Percentiles rank a stretch among this genome's conserved stretches.
These are phyloP conservation scores for Phylloporus sp. DNA, from an alignment of 768 basidiomycete species.

Conservation along the genomic window DNA sequence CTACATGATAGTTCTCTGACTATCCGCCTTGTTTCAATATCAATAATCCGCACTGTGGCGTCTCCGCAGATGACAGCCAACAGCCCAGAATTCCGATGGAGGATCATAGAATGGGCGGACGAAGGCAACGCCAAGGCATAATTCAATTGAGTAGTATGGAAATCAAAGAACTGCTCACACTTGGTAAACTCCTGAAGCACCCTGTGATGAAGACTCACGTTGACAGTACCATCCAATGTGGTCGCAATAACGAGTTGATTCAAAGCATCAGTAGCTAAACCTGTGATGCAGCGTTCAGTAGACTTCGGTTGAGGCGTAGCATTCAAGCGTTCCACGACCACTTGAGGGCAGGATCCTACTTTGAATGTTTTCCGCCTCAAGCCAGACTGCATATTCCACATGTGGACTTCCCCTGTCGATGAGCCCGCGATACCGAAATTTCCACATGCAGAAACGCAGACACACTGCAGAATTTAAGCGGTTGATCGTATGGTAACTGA, in stretches of 20 bases:
- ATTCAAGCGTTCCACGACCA: constrained; percentile 44
- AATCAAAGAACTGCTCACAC: constrained; percentile 83
- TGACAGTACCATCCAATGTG: constrained; percentile 85
- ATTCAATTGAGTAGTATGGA: constrained; percentile 78
- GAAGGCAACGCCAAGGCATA: constrained; percentile 66
- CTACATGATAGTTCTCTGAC: constrained; percentile 84
- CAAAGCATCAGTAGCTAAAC: constrained; percentile 80
- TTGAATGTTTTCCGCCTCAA: constrained; percentile 74
- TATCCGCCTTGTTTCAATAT: constrained; percentile 83
- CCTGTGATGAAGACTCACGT: constrained; percentile 49
- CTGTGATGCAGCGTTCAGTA: constrained; percentile 63
- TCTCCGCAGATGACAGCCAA: constrained; percentile 86
- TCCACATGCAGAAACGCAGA: constrained; percentile 90
- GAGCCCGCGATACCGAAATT: constrained; percentile 90
- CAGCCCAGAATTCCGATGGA: constrained; percentile 84
- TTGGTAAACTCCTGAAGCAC: not conserved
- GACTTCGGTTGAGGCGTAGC: constrained; percentile 37
- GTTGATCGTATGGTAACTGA: not conserved
- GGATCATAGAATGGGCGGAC: constrained; percentile 59
- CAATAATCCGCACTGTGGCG: constrained; percentile 76
- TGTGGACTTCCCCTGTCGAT: constrained; percentile 71
- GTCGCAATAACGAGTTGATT: constrained; percentile 79
- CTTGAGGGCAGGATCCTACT: constrained; percentile 60
- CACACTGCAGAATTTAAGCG: constrained; percentile 44
- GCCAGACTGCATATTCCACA: constrained; percentile 99